Conservation (phyloP, 257 asterid species). For the Solanum piurae region DNA sequence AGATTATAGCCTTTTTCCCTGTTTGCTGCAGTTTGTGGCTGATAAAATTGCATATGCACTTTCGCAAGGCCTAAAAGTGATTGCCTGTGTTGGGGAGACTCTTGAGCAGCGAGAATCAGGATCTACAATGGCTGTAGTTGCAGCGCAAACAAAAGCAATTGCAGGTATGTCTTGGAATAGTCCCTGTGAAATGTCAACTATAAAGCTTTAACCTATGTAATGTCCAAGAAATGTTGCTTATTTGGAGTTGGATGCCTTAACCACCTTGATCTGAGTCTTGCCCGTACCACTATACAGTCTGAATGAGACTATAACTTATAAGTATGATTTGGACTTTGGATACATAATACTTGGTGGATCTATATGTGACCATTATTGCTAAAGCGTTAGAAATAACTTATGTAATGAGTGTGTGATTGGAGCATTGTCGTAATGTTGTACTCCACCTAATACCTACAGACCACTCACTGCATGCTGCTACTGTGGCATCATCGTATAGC, state of each 20-base stretch:
- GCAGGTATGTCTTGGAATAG: conserved; percentile 43
- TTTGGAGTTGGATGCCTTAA: background rate
- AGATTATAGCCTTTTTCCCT: background rate
- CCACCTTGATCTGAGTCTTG: background rate
- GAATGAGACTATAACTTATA: background rate
- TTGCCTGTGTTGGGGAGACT: conserved; percentile 98
- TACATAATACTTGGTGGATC: background rate
- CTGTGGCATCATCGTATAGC: background rate
- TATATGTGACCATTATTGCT: background rate
- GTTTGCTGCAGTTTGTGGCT: conserved; percentile 62
- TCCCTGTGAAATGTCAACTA: background rate
- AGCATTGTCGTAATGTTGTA: background rate
- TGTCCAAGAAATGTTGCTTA: background rate
- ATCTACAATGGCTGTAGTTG: conserved; percentile 76
- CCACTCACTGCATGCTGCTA: background rate
- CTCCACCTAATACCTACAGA: background rate
- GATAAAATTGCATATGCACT: conserved; percentile 95
- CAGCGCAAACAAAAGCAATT: conserved; percentile 92
- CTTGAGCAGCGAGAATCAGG: conserved; percentile 96
- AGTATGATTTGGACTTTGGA: background rate
- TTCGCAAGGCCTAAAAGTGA: conserved; percentile 83
- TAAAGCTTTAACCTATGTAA: background rate
- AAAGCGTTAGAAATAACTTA: background rate
- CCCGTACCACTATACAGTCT: background rate
- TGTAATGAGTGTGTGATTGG: background rate